phyloP scores from a whole-genome alignment of 129 eudicot genomes.

The Saussurea involucrata region DNA sequence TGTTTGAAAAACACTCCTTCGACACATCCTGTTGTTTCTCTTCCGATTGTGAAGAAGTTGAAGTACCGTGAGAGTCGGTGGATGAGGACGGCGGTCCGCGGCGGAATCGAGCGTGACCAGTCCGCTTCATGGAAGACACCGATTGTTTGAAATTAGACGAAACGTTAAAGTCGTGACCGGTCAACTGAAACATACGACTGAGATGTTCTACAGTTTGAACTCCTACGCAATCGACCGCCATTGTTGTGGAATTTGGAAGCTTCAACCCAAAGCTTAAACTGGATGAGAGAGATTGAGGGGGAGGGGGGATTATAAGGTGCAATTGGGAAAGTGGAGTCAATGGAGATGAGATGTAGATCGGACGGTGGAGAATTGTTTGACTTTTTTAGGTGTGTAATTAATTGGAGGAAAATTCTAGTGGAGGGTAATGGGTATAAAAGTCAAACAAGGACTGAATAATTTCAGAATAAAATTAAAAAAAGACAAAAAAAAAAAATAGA shows the following conservation, averaged over 20 bases:
- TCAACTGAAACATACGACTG: constrained; percentile 22
- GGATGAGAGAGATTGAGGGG: background rate
- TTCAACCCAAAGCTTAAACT: background rate
- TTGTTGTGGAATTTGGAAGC: constrained; percentile 13
- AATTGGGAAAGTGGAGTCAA: constrained; percentile 25
- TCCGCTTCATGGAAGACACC: constrained; percentile 32
- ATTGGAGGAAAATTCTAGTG: constrained; percentile 20
- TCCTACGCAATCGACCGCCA: constrained; percentile 40
- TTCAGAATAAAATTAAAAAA: background rate
- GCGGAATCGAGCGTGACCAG: constrained; percentile 88
- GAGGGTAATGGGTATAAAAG: constrained; percentile 9
- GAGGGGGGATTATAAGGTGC: constrained; percentile 7
- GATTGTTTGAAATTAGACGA: constrained; percentile 23
- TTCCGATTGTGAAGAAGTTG: constrained; percentile 29
- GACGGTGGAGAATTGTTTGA: constrained; percentile 36
- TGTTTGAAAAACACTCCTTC: constrained; percentile 2
- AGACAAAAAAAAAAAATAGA: background rate
- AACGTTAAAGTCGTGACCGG: constrained; percentile 29
- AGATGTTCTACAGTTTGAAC: constrained; percentile 26
- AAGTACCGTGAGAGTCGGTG: constrained; percentile 18
- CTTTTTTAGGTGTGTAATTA: background rate
- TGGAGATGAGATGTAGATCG: constrained; percentile 26
- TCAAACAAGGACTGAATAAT: constrained; percentile 26
- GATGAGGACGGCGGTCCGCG: constrained; percentile 40
- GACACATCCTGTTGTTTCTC: background rate